These are phyloP conservation scores for Xylaria flabelliformis DNA, from an alignment of 495 filamentous ascomycete genomes.

Conservation along the genomic window DNA sequence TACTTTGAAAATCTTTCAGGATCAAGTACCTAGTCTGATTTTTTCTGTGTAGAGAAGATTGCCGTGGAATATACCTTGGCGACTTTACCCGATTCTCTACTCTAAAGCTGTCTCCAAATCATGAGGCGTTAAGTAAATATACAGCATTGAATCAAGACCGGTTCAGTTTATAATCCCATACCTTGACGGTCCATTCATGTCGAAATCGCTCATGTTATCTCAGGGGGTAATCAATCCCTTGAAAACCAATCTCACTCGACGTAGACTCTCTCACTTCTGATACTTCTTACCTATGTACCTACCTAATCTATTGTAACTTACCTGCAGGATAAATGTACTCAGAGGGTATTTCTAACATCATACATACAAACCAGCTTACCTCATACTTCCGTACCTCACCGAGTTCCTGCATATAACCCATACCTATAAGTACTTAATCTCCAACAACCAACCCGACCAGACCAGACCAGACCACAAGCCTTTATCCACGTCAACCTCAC, in stretches of 20 bases:
- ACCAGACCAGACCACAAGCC: background rate
- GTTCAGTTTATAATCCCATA: too few species aligned
- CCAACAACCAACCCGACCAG: background rate
- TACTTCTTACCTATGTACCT: background rate
- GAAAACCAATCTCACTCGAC: background rate
- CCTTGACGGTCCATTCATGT: too few species aligned
- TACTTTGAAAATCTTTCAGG: too few species aligned
- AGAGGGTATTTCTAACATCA: background rate
- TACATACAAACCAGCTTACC: background rate
- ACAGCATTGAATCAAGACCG: too few species aligned
- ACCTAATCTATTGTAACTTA: background rate
- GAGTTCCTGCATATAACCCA: background rate
- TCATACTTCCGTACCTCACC: background rate
- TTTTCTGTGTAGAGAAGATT: too few species aligned
- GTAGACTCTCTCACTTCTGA: background rate
- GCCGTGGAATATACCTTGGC: too few species aligned
- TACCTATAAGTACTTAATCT: background rate
- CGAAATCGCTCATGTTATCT: background rate
- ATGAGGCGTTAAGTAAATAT: too few species aligned
- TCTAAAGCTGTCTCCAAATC: too few species aligned
- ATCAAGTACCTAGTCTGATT: too few species aligned
- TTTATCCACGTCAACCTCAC: background rate
- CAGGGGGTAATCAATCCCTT: too few species aligned
- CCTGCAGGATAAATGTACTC: background rate
- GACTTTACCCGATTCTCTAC: too few species aligned